Evolutionary conservation across 345 rosid species (phyloP), one percentile per base, ranked within the genome.

Genomic region (Salix udensis): DNA sequence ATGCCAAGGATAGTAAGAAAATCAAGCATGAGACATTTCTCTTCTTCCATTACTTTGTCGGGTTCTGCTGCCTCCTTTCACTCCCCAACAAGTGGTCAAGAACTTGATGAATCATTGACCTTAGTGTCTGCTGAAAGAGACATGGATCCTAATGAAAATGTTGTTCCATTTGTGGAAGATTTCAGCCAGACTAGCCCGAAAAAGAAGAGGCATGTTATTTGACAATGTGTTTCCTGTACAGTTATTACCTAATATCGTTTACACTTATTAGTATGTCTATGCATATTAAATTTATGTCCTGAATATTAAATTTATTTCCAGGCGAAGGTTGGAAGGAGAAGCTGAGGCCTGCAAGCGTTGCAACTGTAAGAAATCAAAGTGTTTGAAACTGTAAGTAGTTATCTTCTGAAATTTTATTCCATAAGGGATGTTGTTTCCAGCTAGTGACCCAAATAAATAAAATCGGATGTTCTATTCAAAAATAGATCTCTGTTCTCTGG

Each of bases 301-400:
- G 48, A 12, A 79, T 73, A n/a, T 55, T 60, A 12, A 68, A 76
- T 62, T 46, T 44, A 76, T 78, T 72, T 76, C 67, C 88, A 95
- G 97, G 87, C 89, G 84, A 52, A 88, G 85, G 87, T 18, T 82
- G 78, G 98, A 93, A 82, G 96, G 89, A 73, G 97, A 96, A 83
- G 74, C 78, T 5, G 94, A 86, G 53, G 79, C 90, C 24, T 96
- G 99, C 80, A 96, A 93, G 84, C 90, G 99, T 52, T 96, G 99
- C 77, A 96, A 94, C 87, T 96, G 99, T 82, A 93, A 92, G 84
- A 96, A 92, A 72, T 92, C 98, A 11, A 93, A 90, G 87, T 96
- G 99, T 80, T 85, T 96, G 89, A 96, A 96, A 84, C 99, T 96
- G 99, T 93, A 87, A 89, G 99, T 87, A 70, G 14, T 21, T 44